Conservation (phyloP, 2,329 filamentous ascomycete species). For the Aspergillus fructus region DNA sequence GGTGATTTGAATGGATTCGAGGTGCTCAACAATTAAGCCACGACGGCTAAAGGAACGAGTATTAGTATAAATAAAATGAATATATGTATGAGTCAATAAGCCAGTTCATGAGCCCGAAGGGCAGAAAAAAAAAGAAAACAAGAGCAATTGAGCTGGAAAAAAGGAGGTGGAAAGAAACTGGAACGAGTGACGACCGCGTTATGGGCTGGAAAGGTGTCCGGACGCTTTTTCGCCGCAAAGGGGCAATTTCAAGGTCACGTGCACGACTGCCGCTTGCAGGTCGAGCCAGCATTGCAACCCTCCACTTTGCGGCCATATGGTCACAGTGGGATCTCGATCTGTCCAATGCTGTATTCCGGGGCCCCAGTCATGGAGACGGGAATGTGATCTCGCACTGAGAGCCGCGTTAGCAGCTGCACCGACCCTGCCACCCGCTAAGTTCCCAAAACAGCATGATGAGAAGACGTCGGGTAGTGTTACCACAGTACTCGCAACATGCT, state of each 20-base stretch:
- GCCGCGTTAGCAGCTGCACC: too few relatives aligned
- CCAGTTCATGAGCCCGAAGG: not conserved
- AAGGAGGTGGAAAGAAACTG: conserved; percentile 8
- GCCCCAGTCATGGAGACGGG: not conserved
- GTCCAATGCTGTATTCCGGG: not conserved
- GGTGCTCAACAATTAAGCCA: conserved; percentile 14
- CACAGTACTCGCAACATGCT: too few relatives aligned
- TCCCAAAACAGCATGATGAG: too few relatives aligned
- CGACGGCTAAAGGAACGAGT: conserved; percentile 7
- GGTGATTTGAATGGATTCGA: not conserved
- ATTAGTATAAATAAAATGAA: not conserved
- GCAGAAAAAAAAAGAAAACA: not conserved
- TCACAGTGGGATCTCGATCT: not conserved
- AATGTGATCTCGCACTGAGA: not conserved
- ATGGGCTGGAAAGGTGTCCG: not conserved
- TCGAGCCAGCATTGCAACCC: not conserved
- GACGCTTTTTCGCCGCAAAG: conserved; percentile 18
- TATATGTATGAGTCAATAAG: not conserved
- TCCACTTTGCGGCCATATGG: not conserved
- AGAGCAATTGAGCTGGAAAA: conserved; percentile 6
- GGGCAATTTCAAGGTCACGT: conserved; percentile 19
- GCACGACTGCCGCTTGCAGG: conserved; percentile 13
- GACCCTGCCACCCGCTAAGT: too few relatives aligned
- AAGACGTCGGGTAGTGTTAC: too few relatives aligned
- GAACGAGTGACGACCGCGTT: conserved; percentile 5